Conservation (phyloP, 768 basidiomycete species). For the Imleria badia region DNA sequence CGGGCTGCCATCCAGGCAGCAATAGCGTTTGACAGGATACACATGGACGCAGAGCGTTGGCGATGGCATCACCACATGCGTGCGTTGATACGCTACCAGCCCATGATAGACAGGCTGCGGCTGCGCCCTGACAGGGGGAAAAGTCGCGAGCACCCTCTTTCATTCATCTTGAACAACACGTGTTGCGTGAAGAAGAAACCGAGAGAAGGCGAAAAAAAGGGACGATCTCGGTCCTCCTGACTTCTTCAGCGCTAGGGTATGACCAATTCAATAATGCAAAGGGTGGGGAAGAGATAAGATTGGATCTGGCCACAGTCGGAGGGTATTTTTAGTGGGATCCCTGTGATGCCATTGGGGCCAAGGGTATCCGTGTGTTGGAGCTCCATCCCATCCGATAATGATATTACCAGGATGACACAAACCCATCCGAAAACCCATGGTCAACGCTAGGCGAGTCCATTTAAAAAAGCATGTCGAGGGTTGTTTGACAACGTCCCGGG, state of each 20-base stretch:
- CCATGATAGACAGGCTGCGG: not conserved
- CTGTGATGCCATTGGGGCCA: conserved; percentile 12
- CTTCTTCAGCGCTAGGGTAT: conserved; percentile 11
- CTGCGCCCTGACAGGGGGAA: conserved; percentile 8
- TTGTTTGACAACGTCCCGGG: conserved; percentile 14
- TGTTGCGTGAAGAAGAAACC: conserved; percentile 13
- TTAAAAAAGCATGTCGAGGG: too few relatives aligned
- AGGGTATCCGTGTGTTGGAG: conserved; percentile 15
- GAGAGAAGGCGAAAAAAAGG: conserved; percentile 3
- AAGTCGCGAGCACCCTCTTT: conserved; percentile 17
- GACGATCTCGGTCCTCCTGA: conserved; percentile 12
- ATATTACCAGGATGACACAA: not conserved
- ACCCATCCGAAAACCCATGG: not conserved
- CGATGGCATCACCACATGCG: conserved; percentile 10
- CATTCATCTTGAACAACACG: conserved; percentile 19
- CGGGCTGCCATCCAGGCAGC: not conserved
- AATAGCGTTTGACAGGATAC: not conserved
- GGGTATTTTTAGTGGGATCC: conserved; percentile 4
- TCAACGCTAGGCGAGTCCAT: not conserved
- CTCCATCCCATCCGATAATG: not conserved
- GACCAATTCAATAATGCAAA: conserved; percentile 18
- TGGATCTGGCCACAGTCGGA: conserved; percentile 16
- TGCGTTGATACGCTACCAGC: conserved; percentile 4
- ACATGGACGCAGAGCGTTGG: not conserved
- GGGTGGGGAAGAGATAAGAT: conserved; percentile 21